Conservation (phyloP, 179 eudicot genomes). For the Spergularia azorica region DNA sequence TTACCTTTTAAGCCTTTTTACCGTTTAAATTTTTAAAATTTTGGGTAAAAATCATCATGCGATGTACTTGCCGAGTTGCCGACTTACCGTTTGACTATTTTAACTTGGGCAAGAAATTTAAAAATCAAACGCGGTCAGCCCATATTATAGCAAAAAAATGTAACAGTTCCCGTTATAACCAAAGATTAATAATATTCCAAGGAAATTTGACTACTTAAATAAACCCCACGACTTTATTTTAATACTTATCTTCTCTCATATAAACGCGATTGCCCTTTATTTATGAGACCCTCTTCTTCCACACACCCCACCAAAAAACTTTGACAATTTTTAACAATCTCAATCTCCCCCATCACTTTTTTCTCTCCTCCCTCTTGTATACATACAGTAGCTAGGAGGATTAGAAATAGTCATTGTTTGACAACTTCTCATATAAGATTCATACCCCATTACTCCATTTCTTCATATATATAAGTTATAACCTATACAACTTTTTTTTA, state of each 20-base stretch:
- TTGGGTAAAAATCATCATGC: too few species aligned
- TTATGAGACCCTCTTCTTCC: neutral
- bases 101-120: neutral
- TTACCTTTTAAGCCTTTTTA: too few species aligned
- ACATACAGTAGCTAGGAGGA: neutral
- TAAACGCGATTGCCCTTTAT: constrained; percentile 10
- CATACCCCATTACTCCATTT: neutral
- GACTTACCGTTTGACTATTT: too few species aligned
- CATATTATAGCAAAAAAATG: constrained; percentile 17
- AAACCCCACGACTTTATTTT: constrained; percentile 18
- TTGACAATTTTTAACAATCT: constrained; percentile 14
- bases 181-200: neutral
- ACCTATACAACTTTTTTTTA: too few species aligned
- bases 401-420: constrained; percentile 6
- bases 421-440: constrained; percentile 2
- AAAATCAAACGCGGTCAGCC: constrained; percentile 12
- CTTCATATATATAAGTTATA: neutral
- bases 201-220: neutral
- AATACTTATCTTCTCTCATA: constrained; percentile 7
- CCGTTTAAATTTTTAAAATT: too few species aligned
- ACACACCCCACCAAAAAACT: constrained; percentile 9
- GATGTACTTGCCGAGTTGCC: too few species aligned
- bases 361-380: neutral
- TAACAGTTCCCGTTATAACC: constrained; percentile 16
- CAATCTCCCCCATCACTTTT: neutral